Base-by-base conservation (phyloP, 2,329 filamentous ascomycete species). In the Pseudogymnoascus sp. region DNA sequence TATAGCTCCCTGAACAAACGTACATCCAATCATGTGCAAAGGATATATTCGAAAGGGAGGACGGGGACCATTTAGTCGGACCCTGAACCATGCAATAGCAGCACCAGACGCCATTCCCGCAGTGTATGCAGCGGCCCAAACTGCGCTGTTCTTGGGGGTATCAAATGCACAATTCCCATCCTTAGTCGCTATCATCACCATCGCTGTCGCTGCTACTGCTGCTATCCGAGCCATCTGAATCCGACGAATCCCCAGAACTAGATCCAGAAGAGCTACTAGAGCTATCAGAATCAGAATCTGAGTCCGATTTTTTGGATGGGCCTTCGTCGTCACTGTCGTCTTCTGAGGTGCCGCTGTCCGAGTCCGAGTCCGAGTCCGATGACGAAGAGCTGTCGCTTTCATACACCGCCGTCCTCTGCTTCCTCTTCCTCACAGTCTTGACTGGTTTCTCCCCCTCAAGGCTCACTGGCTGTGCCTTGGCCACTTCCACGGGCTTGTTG, bases 381-480 rank as follows among this genome's bases (percentile, higher is more conserved):
- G 63, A 65, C 17, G 67, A 68, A 40, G 63, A 66, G n/a, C 64
- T 64, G 26, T 65, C 64, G 40, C 68, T 67, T n/a, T 68, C 66
- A 5, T 61, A 64, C 11, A 62, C 63, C 7, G 60, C 61, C 10
- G 71, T 73, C 13, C 71, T 64, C 47, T 71, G 72, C 70, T 86
- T 86, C 63, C 81, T 73, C 63, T 76, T 74, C 54, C 71, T 65
- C 7, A 65, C 61, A 61, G 79, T 76, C 73, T 81, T 84, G 60
- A 75, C 73, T 31, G 77, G 72, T 65, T 75, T 72, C 61, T 71
- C 70, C 4, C 73, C 70, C 7, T 74, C 76, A 37, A 82, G 80
- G 61, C 78, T 80, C 62, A 77, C 71, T 66, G 76, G 76, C 9
- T 74, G 65, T 36, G 59, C 62, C 36, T 61, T 63, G 11, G n/a